A percentile compares a stretch with the other conserved stretches of the same genome.
Evolutionary conservation across 805 yeast genomes (phyloP).

Genomic region (Myxozyma kluyveri): DNA sequence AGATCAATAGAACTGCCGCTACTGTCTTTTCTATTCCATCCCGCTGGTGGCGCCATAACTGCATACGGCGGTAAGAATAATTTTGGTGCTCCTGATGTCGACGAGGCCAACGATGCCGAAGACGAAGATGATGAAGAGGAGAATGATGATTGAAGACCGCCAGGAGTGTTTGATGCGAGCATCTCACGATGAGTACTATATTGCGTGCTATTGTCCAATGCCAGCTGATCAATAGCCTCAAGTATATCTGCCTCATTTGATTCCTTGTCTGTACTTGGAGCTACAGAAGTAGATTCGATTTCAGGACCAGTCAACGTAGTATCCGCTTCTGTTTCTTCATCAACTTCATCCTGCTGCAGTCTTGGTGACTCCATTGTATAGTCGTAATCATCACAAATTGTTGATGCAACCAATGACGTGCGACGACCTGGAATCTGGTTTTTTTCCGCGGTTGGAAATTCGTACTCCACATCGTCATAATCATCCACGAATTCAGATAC

Average conservation of each 20-base stretch:
- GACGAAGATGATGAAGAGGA: not conserved
- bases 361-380: not conserved
- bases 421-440: not conserved
- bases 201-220: conserved; percentile 1
- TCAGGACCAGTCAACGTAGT: not conserved
- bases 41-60: not conserved
- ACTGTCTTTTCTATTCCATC: not conserved
- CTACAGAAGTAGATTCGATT: too few relatives aligned
- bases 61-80: not conserved
- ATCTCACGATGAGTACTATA: not conserved
- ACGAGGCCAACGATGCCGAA: not conserved
- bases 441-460: conserved; percentile 2
- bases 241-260: not conserved
- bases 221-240: conserved; percentile 10
- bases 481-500: conserved; percentile 26
- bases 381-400: not conserved
- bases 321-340: not conserved
- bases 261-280: not conserved
- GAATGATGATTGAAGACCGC: too few relatives aligned
- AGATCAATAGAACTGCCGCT: not conserved
- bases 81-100: not conserved
- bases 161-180: not conserved
- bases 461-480: conserved; percentile 25
- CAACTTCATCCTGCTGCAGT: too few relatives aligned
- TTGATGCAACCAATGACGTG: not conserved